Conservation (phyloP, 2,329 filamentous ascomycete genomes). For the Akanthomyces muscarius region DNA sequence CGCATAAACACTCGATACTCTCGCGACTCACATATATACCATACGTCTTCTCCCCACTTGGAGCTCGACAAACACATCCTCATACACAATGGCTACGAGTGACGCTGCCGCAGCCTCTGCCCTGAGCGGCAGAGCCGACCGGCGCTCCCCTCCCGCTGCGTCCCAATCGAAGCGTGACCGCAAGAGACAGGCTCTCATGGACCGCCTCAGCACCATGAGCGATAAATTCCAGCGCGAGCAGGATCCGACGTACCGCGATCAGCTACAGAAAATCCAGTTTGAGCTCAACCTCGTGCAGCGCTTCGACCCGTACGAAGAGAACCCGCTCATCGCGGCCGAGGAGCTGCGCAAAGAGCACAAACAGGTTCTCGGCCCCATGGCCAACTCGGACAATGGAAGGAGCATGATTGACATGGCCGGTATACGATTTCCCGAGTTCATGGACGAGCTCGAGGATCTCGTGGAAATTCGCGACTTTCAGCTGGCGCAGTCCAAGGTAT, state of each 20-base stretch:
- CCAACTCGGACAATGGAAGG: constrained; percentile 42
- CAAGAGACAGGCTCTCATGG: constrained; percentile 75
- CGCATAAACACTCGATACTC: background rate
- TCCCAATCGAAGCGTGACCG: constrained; percentile 84
- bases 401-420: constrained; percentile 71
- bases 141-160: constrained; percentile 34
- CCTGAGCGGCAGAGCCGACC: constrained; percentile 32
- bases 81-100: constrained; percentile 36
- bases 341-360: constrained; percentile 56
- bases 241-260: constrained; percentile 80
- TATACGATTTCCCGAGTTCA: constrained; percentile 78
- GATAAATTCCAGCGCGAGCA: constrained; percentile 76
- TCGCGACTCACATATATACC: background rate
- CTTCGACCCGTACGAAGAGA: constrained; percentile 73
- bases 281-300: constrained; percentile 83
- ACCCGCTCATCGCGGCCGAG: constrained; percentile 67
- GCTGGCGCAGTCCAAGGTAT: constrained; percentile 75
- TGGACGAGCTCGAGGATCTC: constrained; percentile 80
- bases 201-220: constrained; percentile 72
- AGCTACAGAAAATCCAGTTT: constrained; percentile 86
- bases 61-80: background rate
- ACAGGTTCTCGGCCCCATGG: constrained; percentile 39
- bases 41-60: background rate
- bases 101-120: constrained; percentile 33
- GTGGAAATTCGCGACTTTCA: constrained; percentile 84